Evolutionary conservation across 805 yeast species (phyloP), one percentile per base, ranked within the genome.

Genomic region (Brettanomyces custersianus): DNA sequence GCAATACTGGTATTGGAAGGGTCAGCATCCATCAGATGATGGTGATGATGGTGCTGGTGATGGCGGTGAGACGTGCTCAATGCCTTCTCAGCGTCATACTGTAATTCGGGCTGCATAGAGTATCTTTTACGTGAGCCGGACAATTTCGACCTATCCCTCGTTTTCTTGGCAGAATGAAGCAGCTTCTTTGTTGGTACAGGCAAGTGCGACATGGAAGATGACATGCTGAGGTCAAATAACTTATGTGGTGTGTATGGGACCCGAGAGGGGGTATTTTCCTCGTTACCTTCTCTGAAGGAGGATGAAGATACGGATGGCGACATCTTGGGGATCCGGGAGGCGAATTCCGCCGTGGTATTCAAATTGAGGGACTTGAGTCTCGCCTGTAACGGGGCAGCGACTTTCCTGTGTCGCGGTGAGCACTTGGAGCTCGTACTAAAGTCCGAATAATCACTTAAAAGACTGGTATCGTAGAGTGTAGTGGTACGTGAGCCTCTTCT

Each of bases 311-410:
- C 37, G 15, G 26, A 37, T 23, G 48, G 46, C 3, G 54, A 48
- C 18, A 47, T 33, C 6, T 40, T 47, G 4, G 57, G 57, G 12
- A 52, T 52, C 23, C 42, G 39, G 9, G 54, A 49, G 2, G 38
- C 39, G 35, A 47, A 49, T 12, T 43, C 45, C 2, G 45, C 33
- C 7, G 44, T 42, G 7, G 48, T 29, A 6, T 40, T 33, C 15
- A 51, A 26, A 11, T 41, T 47, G 7, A 48, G 33, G 7, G 51
- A 44, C 11, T 38, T 36, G 12, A 37, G 30, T 17, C 49, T 27
- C 9, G 38, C 19, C 18, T 43, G 39, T 4, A 41, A 35, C 16
- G 44, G 40, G 20, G 32, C 17, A 20, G 19, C 26, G 8, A n/a
- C 25, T 22, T 2, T 22, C 12, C 12, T 22, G 25, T 22, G 25